A percentile compares a stretch with the other conserved stretches of the same genome.
Evolutionary conservation across 495 filamentous ascomycete species (phyloP).

Genomic region (Umbilicaria muhlenbergii): DNA sequence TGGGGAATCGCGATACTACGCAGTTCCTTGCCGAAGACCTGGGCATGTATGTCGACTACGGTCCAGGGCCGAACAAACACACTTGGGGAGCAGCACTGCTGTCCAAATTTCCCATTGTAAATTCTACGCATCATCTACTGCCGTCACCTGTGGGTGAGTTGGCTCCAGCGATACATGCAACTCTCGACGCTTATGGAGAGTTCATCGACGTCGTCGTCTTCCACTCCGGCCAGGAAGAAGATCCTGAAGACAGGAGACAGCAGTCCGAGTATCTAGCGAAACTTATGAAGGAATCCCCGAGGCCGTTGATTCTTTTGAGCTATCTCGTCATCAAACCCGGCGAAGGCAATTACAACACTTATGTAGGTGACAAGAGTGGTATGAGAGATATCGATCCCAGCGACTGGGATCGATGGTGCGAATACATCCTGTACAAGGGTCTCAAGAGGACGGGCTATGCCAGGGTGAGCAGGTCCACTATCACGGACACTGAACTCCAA

Average conservation of each 20-base stretch:
- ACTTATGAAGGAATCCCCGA: slow-evolving; percentile 68
- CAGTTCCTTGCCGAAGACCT: slow-evolving; percentile 92
- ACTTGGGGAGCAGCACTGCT: slow-evolving; percentile 92
- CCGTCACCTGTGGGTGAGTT: slow-evolving; percentile 89
- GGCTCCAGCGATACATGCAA: slow-evolving; percentile 91
- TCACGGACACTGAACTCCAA: slow-evolving; percentile 97
- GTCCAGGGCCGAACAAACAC: slow-evolving; percentile 96
- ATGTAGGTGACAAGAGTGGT: slow-evolving; percentile 69
- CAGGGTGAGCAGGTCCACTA: slow-evolving; percentile 70
- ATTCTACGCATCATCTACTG: slow-evolving; percentile 89
- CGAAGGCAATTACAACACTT: slow-evolving; percentile 94
- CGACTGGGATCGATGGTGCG: slow-evolving; percentile 98
- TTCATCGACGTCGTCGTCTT: slow-evolving; percentile 91
- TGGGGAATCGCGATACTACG: slow-evolving; percentile 96
- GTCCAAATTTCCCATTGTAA: slow-evolving; percentile 94
- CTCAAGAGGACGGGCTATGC: slow-evolving; percentile 81
- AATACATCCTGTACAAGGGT: slow-evolving; percentile 94
- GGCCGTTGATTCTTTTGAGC: slow-evolving; percentile 72
- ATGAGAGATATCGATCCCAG: slow-evolving; percentile 92
- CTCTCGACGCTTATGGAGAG: slow-evolving; percentile 82
- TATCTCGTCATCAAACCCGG: slow-evolving; percentile 87
- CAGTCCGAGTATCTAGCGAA: slow-evolving; percentile 79
- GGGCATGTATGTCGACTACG: slow-evolving; percentile 97
- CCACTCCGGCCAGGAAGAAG: slow-evolving; percentile 98
- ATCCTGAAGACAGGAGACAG: slow-evolving; percentile 78